Evolutionary conservation across 75 land plant genomes (phyloP).

Genomic region (Azolla pinnata): DNA sequence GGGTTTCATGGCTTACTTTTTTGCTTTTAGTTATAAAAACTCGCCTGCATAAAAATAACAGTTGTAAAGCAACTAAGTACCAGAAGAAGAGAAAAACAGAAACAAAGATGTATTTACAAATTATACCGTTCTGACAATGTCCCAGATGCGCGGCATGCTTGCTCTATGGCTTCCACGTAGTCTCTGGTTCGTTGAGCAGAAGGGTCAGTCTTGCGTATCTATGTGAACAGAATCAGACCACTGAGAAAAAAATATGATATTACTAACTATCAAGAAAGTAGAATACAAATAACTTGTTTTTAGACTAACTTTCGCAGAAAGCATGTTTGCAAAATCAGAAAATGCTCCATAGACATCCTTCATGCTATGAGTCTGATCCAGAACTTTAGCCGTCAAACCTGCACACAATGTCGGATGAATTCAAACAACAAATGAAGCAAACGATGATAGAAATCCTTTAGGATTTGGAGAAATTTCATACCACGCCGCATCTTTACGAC

Average conservation of each 20-base stretch:
- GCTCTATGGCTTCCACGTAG: constrained; percentile 39
- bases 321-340: constrained; percentile 51
- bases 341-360: constrained; percentile 87
- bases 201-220: constrained; percentile 53
- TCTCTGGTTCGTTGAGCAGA: constrained; percentile 36
- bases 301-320: constrained; percentile 61
- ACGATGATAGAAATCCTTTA: too few relatives aligned
- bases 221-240: constrained; percentile 5
- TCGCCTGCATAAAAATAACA: not conserved
- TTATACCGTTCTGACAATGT: constrained; percentile 34
- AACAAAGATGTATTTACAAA: not conserved
- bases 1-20: not conserved
- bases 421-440: not conserved
- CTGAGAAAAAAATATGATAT: not conserved
- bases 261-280: not conserved
- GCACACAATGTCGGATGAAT: constrained; percentile 7
- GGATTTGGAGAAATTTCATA: too few relatives aligned
- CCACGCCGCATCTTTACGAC: constrained; percentile 96
- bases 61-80: not conserved
- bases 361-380: constrained; percentile 64
- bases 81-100: not conserved
- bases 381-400: constrained; percentile 84
- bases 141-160: constrained; percentile 50
- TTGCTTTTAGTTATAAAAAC: not conserved
- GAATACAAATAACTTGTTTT: not conserved